phyloP scores from a whole-genome alignment of 2,329 filamentous ascomycete genomes.

The Cryphonectria radicalis region DNA sequence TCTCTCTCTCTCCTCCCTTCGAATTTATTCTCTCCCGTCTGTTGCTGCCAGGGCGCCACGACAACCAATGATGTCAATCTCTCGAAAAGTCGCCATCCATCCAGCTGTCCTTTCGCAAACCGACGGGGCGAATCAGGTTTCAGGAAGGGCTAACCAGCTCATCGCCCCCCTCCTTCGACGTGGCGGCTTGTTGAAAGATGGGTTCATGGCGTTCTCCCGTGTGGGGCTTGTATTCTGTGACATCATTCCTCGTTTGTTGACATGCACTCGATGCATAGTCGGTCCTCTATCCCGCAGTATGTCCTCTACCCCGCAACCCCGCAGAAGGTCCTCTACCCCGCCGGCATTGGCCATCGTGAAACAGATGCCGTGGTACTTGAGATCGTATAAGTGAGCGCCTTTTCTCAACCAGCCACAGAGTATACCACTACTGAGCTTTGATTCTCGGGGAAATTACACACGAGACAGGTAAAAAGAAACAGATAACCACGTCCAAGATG shows the following conservation, averaged over 20 bases:
- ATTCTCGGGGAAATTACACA: not conserved
- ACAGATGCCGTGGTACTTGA: not conserved
- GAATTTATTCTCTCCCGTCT: not conserved
- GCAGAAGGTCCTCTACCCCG: too few species aligned
- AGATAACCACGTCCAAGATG: not conserved
- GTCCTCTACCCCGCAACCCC: too few species aligned
- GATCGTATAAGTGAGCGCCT: not conserved
- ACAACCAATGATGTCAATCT: constrained; percentile 10
- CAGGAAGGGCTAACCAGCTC: not conserved
- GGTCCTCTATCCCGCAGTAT: too few species aligned
- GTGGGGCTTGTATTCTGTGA: not conserved
- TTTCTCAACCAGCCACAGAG: not conserved
- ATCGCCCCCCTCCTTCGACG: not conserved
- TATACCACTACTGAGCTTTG: not conserved
- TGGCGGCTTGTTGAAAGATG: not conserved
- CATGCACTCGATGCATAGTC: too few species aligned
- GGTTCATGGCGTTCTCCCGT: not conserved
- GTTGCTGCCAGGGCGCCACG: not conserved
- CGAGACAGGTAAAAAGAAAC: not conserved
- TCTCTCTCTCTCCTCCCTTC: too few species aligned
- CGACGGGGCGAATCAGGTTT: constrained; percentile 3
- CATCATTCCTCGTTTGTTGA: not conserved
- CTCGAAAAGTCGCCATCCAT: not conserved
- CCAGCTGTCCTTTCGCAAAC: not conserved
- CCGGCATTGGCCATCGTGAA: too few species aligned